phyloP scores from a whole-genome alignment of 306 rosid species.

The Sphenostylis stenocarpa region DNA sequence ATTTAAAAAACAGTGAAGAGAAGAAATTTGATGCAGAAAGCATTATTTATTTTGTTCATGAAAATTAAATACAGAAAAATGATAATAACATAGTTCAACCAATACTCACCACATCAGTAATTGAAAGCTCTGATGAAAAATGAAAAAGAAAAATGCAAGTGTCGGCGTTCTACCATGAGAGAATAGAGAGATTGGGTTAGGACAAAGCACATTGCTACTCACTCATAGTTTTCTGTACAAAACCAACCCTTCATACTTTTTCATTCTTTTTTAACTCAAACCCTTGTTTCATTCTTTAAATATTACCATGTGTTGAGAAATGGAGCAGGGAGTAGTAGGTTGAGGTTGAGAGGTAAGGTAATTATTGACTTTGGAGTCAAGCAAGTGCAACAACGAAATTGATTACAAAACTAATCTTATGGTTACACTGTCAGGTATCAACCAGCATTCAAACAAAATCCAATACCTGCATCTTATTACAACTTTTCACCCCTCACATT shows the following conservation, averaged over 20 bases:
- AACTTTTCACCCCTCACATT: background rate
- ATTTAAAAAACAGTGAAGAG: no score
- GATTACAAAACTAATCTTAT: constrained; percentile 25
- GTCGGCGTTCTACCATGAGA: background rate
- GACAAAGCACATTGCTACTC: background rate
- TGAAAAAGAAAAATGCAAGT: constrained; percentile 23
- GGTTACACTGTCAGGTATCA: constrained; percentile 15
- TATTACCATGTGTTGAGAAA: background rate
- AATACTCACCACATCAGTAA: no score
- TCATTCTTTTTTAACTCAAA: background rate
- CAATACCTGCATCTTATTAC: background rate
- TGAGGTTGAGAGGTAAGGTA: constrained; percentile 18
- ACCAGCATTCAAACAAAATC: background rate
- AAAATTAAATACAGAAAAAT: background rate
- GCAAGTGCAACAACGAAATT: constrained; percentile 32
- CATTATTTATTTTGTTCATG: no score
- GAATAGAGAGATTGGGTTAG: background rate
- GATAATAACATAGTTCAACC: no score
- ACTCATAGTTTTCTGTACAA: background rate
- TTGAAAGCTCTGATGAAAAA: no score
- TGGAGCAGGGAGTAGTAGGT: background rate
- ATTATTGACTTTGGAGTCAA: constrained; percentile 41
- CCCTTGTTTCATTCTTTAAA: background rate
- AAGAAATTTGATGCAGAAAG: no score
- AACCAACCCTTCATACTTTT: background rate